These are phyloP conservation scores for Didymosphaeria variabile DNA, from an alignment of 2,329 filamentous ascomycete genomes.

Conservation along the genomic window DNA sequence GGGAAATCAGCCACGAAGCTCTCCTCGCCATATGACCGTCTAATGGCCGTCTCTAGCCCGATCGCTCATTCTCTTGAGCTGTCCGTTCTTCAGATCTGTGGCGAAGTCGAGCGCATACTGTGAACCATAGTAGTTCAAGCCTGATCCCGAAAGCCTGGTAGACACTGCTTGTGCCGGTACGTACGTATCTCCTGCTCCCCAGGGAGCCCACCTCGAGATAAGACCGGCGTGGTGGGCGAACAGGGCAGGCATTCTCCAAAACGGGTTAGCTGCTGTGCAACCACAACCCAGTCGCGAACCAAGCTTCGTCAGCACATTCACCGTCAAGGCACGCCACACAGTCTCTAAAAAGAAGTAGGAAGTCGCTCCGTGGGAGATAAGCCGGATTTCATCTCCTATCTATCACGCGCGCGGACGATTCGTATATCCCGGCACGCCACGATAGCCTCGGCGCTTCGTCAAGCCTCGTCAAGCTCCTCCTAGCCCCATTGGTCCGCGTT, in stretches of 20 bases:
- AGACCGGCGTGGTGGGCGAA: background rate
- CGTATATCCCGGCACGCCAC: background rate
- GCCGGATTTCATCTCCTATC: background rate
- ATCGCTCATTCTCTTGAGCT: too few species aligned
- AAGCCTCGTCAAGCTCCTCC: conserved; percentile 1
- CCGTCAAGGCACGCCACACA: background rate
- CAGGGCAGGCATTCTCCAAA: background rate
- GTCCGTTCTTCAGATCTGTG: too few species aligned
- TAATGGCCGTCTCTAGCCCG: too few species aligned
- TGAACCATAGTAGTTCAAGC: too few species aligned
- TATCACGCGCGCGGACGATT: background rate
- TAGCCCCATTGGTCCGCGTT: background rate
- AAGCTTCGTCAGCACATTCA: background rate
- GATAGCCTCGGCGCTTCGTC: background rate
- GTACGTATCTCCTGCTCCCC: background rate
- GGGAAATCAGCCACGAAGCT: background rate
- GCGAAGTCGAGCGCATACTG: too few species aligned
- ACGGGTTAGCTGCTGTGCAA: too few species aligned
- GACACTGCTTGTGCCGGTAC: background rate
- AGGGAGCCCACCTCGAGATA: background rate
- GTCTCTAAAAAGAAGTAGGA: background rate
- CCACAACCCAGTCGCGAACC: background rate
- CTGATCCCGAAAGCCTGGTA: background rate
- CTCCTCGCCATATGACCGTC: too few species aligned
- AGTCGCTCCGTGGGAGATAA: background rate